These are phyloP conservation scores for Carpinus fangiana DNA, from an alignment of 306 rosid species.

Conservation along the genomic window DNA sequence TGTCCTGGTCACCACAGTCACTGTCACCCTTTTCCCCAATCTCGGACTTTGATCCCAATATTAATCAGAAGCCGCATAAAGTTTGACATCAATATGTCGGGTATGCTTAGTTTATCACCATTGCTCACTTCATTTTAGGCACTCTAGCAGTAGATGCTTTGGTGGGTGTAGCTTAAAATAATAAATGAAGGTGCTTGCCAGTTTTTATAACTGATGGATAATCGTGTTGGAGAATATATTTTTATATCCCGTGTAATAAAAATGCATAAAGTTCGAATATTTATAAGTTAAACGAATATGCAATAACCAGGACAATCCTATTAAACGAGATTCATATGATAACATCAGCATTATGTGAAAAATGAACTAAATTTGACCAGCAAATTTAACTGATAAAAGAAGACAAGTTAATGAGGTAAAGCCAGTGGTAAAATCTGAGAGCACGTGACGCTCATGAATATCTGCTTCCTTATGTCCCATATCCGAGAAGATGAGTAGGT, in stretches of 20 bases:
- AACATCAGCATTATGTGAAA: no score
- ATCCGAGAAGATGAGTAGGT: neutral
- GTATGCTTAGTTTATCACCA: no score
- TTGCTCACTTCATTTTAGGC: no score
- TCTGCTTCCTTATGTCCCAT: conserved; percentile 7
- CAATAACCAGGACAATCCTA: no score
- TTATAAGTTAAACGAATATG: no score
- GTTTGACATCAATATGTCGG: no score
- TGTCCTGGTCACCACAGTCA: neutral
- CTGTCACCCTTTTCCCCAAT: neutral
- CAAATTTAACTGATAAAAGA: neutral
- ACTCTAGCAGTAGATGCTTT: no score
- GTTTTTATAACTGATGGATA: neutral
- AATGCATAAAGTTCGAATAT: no score
- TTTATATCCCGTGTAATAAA: no score
- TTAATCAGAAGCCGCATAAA: neutral
- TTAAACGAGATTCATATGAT: no score
- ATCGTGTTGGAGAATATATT: neutral
- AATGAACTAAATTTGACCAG: no score
- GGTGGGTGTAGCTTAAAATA: neutral
- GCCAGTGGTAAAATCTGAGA: neutral
- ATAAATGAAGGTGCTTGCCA: neutral
- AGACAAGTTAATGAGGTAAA: neutral
- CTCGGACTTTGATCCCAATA: neutral
- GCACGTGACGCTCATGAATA: neutral